Evolutionary conservation across 805 yeast species (phyloP), one percentile per base, ranked within the genome.

Genomic region (Diddensiella transvaalensis): DNA sequence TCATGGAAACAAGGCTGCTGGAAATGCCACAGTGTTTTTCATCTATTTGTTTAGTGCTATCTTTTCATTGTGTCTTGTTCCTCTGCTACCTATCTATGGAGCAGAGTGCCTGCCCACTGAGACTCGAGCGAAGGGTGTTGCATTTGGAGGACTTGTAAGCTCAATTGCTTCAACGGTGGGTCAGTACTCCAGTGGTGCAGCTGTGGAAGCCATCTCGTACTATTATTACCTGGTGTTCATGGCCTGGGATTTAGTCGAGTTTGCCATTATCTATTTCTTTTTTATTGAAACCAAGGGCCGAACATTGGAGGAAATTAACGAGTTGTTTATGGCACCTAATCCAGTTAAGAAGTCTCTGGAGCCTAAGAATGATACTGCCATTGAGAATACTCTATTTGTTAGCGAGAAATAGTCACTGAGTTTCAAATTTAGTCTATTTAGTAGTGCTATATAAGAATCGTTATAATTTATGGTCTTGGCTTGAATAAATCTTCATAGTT

Each of bases 221-320:
- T 62, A 65, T 63, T 64, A 56, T 47, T 66, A 63, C 47, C 63
- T 65, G 2, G 61, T 66, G 48, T 66, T 55, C 47, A 60, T 54
- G 18, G 58, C 63, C 40, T 66, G 66, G 65, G 61, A 61, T 47
- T 21, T 60, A 15, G 48, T 58, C 22, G 65, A 63, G 45, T 52
- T 57, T 30, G 45, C 48, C 3, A 45, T 82, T 64, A 83, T 85
- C 45, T 79, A 77, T 73, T 80, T 85, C 73, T 73, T 76, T 56
- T 78, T 86, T 54, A 78, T 80, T 58, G 89, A 84, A 69, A 86
- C 95, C 49, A 79, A 77, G 69, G 91, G 91, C 50, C 74, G 84
- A 61, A 75, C 86, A 36, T 76, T 86, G 66, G 93, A 86, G 70
- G 87, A 85, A 69, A 85, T 85, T 54, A 87, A 84, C 62, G 80